Evolutionary conservation across 371 early-diverging fungal genomes (phyloP).

Genomic region (Mucor indicus): DNA sequence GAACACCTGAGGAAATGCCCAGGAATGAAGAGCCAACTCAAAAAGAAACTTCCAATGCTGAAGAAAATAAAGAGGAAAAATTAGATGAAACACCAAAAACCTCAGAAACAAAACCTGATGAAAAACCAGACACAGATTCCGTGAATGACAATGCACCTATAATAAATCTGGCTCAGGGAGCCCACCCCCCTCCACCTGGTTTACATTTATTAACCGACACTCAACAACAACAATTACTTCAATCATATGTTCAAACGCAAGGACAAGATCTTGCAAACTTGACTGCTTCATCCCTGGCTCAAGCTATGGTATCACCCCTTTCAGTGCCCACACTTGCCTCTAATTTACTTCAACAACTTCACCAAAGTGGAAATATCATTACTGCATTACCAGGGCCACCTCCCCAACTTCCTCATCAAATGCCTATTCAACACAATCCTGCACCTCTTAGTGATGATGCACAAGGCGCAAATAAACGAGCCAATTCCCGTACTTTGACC

Average conservation of each 20-base stretch:
- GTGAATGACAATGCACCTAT: slow-evolving; percentile 3
- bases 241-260: slow-evolving; percentile 40
- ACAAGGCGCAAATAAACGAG: slow-evolving; percentile 15
- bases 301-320: slow-evolving; percentile 52
- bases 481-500: slow-evolving; percentile 41
- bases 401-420: slow-evolving; percentile 14
- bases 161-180: slow-evolving; percentile 3
- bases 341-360: slow-evolving; percentile 33
- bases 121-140: too few relatives aligned
- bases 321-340: slow-evolving; percentile 34
- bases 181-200: slow-evolving; percentile 20
- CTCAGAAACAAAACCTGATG: too few relatives aligned
- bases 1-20: too few relatives aligned
- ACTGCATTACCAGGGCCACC: slow-evolving; percentile 49
- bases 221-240: slow-evolving; percentile 42
- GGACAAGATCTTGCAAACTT: slow-evolving; percentile 45
- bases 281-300: slow-evolving; percentile 47
- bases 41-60: background rate
- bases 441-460: background rate
- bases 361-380: slow-evolving; percentile 41
- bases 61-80: slow-evolving; percentile 8
- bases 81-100: too few relatives aligned
- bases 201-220: slow-evolving; percentile 25
- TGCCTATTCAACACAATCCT: slow-evolving; percentile 3
- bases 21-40: too few relatives aligned